Base-by-base conservation (phyloP, 1,284 basidiomycete species). In the Coniferiporia weirii region DNA sequence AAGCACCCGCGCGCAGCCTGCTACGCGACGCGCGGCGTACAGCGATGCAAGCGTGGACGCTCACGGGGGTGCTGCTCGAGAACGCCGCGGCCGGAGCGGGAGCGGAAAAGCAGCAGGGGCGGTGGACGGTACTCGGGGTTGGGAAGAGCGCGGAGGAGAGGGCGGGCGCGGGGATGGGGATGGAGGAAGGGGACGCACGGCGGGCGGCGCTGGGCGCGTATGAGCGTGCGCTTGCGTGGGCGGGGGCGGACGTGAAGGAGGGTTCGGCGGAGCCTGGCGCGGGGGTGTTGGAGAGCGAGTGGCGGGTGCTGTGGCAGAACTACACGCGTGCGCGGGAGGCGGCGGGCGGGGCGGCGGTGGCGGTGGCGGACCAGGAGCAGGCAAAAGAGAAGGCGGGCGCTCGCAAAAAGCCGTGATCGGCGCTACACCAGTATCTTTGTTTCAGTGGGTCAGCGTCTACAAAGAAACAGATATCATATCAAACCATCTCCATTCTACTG, bases 1-100 rank as follows among this genome's bases (percentile, higher is more conserved):
- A 66, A 43, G 73, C 76, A 57, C 80, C 83, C 0, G 85, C 89
- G n/a, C 70, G 66, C 46, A 76, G 75, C 48, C 71, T 91, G 4
- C 75, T 91, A 46, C 81, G 85, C 20, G 87, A 91, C 66, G 80
- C 89, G 13, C 78, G 84, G 15, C 76, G 87, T 40, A 84, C 85
- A 15, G 84, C 87, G 12, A 82, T 82, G 0, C 83, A 85, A 70
- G 83, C 83, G 7, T 91, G 91, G 80, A 78, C 76, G 59, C 71
- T 89, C 27, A 71, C 83, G 57, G 79, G 78, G 2, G 70, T 82
- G 57, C 69, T 89, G 19, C 67, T 73, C 53, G 79, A 75, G 65
- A 68, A 65, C 66, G 20, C 67, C 70, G 7, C 40, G 36, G 34
- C 53, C 40, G 19, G 17, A 12, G 22, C 17, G 12, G 55, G 44